Evolutionary conservation across 345 rosid genomes (phyloP).

Genomic region (Brassica juncea): DNA sequence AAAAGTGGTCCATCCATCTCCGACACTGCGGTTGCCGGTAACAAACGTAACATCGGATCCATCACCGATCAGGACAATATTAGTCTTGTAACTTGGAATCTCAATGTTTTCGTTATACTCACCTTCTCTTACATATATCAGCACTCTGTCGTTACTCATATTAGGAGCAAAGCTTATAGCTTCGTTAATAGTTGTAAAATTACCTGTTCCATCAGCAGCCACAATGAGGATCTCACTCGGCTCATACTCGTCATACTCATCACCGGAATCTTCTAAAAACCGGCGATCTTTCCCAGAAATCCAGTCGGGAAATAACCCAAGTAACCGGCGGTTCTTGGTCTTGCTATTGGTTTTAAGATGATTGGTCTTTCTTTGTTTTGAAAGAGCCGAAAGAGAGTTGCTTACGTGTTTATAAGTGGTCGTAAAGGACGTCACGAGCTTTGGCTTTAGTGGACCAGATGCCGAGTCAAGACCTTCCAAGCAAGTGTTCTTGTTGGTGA

Average conservation of each 20-base stretch:
- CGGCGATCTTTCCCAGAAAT: conserved; percentile 48
- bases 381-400: conserved; percentile 70
- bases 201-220: conserved; percentile 77
- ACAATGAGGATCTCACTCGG: conserved; percentile 59
- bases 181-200: conserved; percentile 69
- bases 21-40: conserved; percentile 66
- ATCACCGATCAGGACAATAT: conserved; percentile 72
- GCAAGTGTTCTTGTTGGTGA: conserved; percentile 88
- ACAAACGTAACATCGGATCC: conserved; percentile 66
- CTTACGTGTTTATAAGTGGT: conserved; percentile 71
- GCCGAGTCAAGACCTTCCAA: conserved; percentile 77
- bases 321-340: conserved; percentile 48
- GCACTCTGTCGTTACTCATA: conserved; percentile 56
- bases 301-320: conserved; percentile 64
- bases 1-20: conserved; percentile 90
- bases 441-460: conserved; percentile 63
- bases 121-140: conserved; percentile 67
- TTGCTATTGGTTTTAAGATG: background rate
- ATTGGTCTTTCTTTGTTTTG: conserved; percentile 31
- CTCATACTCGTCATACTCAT: conserved; percentile 50
- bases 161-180: conserved; percentile 76
- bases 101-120: conserved; percentile 68
- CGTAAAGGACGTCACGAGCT: conserved; percentile 47
- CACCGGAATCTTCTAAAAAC: conserved; percentile 47
- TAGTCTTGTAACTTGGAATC: conserved; percentile 66